phyloP scores from a whole-genome alignment of 805 yeast genomes.

The Saturnispora bothae region DNA sequence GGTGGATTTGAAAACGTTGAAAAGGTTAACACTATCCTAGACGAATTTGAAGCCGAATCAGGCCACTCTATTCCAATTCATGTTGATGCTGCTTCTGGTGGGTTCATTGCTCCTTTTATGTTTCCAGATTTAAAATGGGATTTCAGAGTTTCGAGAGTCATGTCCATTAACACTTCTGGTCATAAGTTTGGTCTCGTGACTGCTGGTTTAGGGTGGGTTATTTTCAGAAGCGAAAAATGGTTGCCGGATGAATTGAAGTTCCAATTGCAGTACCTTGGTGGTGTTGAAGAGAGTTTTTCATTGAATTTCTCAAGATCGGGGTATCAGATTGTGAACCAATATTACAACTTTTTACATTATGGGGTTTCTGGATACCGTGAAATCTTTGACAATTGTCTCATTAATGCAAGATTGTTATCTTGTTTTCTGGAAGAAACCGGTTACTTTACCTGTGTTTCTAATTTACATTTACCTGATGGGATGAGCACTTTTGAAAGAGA shows the following conservation, averaged over 20 bases:
- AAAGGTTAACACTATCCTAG: conserved; percentile 51
- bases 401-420: conserved; percentile 63
- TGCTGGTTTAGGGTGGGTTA: conserved; percentile 88
- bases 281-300: conserved; percentile 76
- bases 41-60: conserved; percentile 53
- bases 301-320: conserved; percentile 91
- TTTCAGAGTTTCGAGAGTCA: conserved; percentile 65
- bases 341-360: conserved; percentile 61
- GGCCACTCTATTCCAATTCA: conserved; percentile 73
- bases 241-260: conserved; percentile 68
- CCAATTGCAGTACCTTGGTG: conserved; percentile 76
- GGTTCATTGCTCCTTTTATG: conserved; percentile 74
- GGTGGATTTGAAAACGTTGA: conserved; percentile 82
- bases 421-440: conserved; percentile 52
- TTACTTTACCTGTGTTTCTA: conserved; percentile 63
- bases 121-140: conserved; percentile 79
- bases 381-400: conserved; percentile 50
- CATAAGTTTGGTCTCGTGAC: conserved; percentile 88
- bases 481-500: conserved; percentile 23
- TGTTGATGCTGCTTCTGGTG: conserved; percentile 93
- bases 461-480: conserved; percentile 56
- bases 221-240: conserved; percentile 58
- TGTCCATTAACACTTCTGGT: conserved; percentile 80
- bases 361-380: conserved; percentile 66
- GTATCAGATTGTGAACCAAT: conserved; percentile 81